Conservation (phyloP, 768 basidiomycete genomes). For the Tricholoma flavovirens region DNA sequence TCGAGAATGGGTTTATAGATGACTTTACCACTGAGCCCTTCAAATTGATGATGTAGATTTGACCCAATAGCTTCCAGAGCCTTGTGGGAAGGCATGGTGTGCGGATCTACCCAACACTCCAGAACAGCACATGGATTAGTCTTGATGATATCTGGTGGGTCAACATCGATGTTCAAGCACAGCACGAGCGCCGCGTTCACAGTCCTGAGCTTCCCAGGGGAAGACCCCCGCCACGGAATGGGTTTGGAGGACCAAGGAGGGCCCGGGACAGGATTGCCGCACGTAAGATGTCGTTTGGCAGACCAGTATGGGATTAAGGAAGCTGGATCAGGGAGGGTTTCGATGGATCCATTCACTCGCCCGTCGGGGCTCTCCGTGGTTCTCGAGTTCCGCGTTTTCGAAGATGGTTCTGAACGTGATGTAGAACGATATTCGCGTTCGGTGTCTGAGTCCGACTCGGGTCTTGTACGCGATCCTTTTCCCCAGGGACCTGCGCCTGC, state of each 20-base stretch:
- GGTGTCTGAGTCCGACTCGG: conserved; percentile 46
- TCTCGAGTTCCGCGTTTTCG: conserved; percentile 29
- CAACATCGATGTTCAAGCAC: conserved; percentile 95
- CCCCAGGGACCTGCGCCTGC: conserved; percentile 31
- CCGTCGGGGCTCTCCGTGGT: conserved; percentile 29
- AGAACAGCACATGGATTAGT: conserved; percentile 92
- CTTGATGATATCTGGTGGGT: conserved; percentile 96
- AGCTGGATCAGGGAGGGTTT: conserved; percentile 40
- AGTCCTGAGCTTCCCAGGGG: conserved; percentile 86
- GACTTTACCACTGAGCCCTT: conserved; percentile 90
- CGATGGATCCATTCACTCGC: conserved; percentile 39
- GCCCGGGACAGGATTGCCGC: conserved; percentile 76
- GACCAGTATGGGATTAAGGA: conserved; percentile 80
- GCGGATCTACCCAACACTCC: conserved; percentile 98
- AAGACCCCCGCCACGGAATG: conserved; percentile 73
- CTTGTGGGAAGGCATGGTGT: conserved; percentile 85
- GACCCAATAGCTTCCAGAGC: conserved; percentile 91
- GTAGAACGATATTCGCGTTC: conserved; percentile 45
- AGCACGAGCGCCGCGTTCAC: conserved; percentile 83
- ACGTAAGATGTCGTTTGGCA: conserved; percentile 85
- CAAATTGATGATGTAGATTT: conserved; percentile 93
- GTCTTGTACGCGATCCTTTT: conserved; percentile 15
- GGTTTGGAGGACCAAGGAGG: conserved; percentile 62
- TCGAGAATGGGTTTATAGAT: conserved; percentile 93
- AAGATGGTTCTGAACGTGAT: conserved; percentile 46